A percentile compares a stretch with the other conserved stretches of the same genome.
These are phyloP conservation scores for Hibiscus syriacus DNA, from an alignment of 345 rosid genomes.

Conservation along the genomic window DNA sequence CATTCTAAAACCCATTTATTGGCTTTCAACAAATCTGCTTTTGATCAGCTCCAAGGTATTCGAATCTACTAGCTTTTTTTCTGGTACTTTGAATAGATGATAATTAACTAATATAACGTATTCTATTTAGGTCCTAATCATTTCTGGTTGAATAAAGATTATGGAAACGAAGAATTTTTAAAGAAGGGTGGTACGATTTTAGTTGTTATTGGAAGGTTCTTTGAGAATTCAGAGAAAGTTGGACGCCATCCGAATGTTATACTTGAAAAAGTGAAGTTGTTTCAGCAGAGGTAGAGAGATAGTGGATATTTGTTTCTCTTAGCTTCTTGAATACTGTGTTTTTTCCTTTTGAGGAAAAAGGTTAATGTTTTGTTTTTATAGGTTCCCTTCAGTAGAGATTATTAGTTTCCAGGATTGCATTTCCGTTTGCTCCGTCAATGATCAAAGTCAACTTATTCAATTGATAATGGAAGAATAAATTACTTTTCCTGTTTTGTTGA, in stretches of 20 bases:
- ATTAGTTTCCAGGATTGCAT: constrained; percentile 50
- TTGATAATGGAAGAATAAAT: constrained; percentile 58
- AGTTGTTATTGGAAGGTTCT: constrained; percentile 47
- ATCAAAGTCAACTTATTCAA: constrained; percentile 37
- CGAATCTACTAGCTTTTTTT: background rate
- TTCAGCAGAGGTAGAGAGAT: constrained; percentile 92
- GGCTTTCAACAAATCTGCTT: constrained; percentile 38
- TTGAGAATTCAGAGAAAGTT: constrained; percentile 23
- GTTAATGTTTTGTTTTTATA: constrained; percentile 22
- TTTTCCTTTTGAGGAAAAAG: background rate
- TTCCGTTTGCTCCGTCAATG: constrained; percentile 32
- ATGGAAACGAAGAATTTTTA: constrained; percentile 29
- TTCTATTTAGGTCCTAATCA: constrained; percentile 48
- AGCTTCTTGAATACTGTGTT: constrained; percentile 1
- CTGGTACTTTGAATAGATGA: background rate
- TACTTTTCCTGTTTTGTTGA: constrained; percentile 68
- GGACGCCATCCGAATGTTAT: constrained; percentile 21
- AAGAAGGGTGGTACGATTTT: constrained; percentile 41
- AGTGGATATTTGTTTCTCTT: background rate
- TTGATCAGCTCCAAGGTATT: constrained; percentile 54
- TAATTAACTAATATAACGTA: background rate
- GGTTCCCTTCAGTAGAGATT: constrained; percentile 56
- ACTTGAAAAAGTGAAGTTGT: constrained; percentile 57
- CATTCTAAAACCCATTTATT: constrained; percentile 27
- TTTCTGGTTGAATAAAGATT: constrained; percentile 65